Conservation (phyloP, 257 asterid species). For the Ehretia macrophylla region DNA sequence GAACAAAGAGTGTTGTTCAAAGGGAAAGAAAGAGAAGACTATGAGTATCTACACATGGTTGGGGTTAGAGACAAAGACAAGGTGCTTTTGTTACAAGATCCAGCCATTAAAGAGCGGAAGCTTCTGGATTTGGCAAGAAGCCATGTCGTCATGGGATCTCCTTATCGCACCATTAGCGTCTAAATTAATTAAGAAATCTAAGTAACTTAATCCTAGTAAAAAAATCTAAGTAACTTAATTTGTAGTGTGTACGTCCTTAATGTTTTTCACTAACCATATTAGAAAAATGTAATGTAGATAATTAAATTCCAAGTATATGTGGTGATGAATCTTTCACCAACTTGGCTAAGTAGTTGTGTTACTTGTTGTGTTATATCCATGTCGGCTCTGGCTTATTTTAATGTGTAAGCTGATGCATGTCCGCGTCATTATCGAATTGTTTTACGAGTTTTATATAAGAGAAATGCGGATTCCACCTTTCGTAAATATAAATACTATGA, state of each 20-base stretch:
- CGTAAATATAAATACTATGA: too few species aligned
- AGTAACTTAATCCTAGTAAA: too few species aligned
- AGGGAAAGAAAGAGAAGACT: slow-evolving; percentile 82
- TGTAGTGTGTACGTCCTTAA: slow-evolving; percentile 5
- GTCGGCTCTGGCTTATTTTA: slow-evolving; percentile 28
- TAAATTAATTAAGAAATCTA: too few species aligned
- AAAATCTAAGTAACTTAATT: slow-evolving; percentile 3
- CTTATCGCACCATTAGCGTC: slow-evolving; percentile 55
- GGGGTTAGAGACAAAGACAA: slow-evolving; percentile 79
- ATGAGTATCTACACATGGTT: slow-evolving; percentile 74
- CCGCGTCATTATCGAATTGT: slow-evolving; percentile 34
- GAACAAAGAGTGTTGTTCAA: slow-evolving; percentile 72
- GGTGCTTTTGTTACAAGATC: slow-evolving; percentile 71
- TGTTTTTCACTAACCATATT: not conserved
- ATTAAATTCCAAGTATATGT: slow-evolving; percentile 9
- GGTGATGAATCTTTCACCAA: slow-evolving; percentile 26
- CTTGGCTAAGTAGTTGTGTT: slow-evolving; percentile 20
- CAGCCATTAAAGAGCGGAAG: slow-evolving; percentile 57
- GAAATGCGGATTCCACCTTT: too few species aligned
- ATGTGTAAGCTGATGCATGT: slow-evolving; percentile 20
- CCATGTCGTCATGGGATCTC: slow-evolving; percentile 30
- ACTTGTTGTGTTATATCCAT: slow-evolving; percentile 21
- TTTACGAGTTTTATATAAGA: too few species aligned
- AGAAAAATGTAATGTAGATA: slow-evolving; percentile 1
- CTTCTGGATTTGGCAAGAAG: slow-evolving; percentile 15